Percentiles rank a stretch among this genome's conserved stretches.
Evolutionary conservation across 306 rosid genomes (phyloP).

Genomic region (Vigna angularis): DNA sequence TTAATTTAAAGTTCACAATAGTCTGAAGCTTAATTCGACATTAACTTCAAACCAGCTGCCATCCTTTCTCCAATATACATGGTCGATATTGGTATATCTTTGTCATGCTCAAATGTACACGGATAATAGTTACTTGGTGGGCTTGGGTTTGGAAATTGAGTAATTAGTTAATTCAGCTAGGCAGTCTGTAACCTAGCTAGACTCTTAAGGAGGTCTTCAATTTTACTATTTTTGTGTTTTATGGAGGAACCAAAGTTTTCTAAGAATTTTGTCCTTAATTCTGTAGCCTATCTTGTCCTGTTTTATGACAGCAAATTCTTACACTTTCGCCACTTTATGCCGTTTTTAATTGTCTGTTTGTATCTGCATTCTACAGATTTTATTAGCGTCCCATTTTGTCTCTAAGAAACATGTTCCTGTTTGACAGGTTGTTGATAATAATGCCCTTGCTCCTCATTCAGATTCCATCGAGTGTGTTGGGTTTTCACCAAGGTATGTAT

Average conservation of each 20-base stretch:
- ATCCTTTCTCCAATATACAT: constrained; percentile 10
- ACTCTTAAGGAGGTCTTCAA: not conserved
- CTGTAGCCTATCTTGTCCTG: not conserved
- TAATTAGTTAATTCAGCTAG: constrained; percentile 8
- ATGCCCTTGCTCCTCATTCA: constrained; percentile 64
- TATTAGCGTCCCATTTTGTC: constrained; percentile 24
- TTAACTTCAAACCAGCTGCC: constrained; percentile 9
- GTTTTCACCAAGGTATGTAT: constrained; percentile 71
- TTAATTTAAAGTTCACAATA: constrained; percentile 12
- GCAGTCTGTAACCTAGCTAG: constrained; percentile 1
- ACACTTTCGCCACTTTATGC: constrained; percentile 11
- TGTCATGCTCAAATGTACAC: constrained; percentile 6
- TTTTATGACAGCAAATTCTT: not conserved
- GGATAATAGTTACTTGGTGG: not conserved
- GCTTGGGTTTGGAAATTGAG: constrained; percentile 14
- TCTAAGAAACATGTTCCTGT: constrained; percentile 38
- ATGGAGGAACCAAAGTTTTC: not conserved
- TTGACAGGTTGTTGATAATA: constrained; percentile 71
- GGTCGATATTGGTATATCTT: constrained; percentile 27
- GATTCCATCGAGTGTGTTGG: constrained; percentile 85
- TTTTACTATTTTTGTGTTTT: not conserved
- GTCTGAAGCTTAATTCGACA: constrained; percentile 15
- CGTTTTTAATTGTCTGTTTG: constrained; percentile 29
- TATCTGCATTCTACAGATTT: constrained; percentile 31
- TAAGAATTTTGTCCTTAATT: constrained; percentile 1